Evolutionary conservation across 768 basidiomycete species (phyloP).

Genomic region (Collybiopsis luxurians): DNA sequence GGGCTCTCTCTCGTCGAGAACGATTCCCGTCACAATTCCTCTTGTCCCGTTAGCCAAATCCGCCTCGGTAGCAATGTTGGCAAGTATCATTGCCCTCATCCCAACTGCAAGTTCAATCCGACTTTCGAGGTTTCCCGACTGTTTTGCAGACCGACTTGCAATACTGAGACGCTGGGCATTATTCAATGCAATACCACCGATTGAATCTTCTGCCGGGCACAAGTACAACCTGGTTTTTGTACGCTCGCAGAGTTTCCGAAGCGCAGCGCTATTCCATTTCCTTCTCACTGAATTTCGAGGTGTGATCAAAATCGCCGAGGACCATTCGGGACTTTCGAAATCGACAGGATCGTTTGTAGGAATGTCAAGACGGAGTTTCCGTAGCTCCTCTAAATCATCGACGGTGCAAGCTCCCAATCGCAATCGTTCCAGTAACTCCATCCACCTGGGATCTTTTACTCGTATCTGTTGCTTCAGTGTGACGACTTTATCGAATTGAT

Average conservation of each 20-base stretch:
- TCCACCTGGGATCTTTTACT: conserved; percentile 28
- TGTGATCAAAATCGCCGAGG: conserved; percentile 21
- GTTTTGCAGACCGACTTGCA: not conserved
- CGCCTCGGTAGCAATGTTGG: conserved; percentile 35
- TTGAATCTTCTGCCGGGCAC: conserved; percentile 22
- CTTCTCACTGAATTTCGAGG: conserved; percentile 25
- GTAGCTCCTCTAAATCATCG: conserved; percentile 24
- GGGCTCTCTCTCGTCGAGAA: conserved; percentile 27
- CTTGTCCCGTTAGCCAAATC: conserved; percentile 38
- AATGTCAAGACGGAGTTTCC: conserved; percentile 18
- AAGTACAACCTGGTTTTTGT: conserved; percentile 16
- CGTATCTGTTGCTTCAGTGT: conserved; percentile 31
- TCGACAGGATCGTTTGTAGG: conserved; percentile 7
- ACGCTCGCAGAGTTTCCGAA: conserved; percentile 17
- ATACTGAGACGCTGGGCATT: not conserved
- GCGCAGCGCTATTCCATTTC: conserved; percentile 24
- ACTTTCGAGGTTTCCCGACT: conserved; percentile 10
- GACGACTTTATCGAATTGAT: conserved; percentile 27
- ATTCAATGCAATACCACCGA: conserved; percentile 3
- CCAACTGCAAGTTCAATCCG: conserved; percentile 23
- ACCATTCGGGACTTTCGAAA: conserved; percentile 23
- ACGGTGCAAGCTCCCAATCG: conserved; percentile 20
- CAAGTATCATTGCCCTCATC: conserved; percentile 38
- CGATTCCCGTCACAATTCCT: conserved; percentile 29
- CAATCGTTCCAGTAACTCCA: conserved; percentile 23